Evolutionary conservation across 768 basidiomycete species (phyloP), one percentile per base, ranked within the genome.

Genomic region (Auriscalpium microsporum): DNA sequence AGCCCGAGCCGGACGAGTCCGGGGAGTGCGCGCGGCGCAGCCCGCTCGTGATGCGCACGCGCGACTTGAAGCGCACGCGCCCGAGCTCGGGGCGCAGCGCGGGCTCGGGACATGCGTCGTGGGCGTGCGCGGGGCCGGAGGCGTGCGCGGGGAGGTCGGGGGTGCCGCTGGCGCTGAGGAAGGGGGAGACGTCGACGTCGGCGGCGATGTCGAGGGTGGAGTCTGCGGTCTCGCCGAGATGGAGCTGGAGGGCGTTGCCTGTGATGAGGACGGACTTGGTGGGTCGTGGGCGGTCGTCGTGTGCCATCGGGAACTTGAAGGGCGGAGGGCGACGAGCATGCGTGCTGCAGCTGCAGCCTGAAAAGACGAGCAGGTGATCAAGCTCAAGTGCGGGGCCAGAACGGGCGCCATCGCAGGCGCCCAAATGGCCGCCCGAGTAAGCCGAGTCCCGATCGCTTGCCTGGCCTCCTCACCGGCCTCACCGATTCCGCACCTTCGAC

Each of bases 11-110:
- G 56, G 46, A 54, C 54, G 65, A 54, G 48, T 53, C 59, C 40
- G 48, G 28, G 4, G 55, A n/a, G 48, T 13, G 56, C 36, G 53
- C 50, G 33, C 74, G 76, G 47, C 76, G 76, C 36, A 87, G 64
- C 17, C 87, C 87, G 14, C 84, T 85, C 3, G 86, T 80, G 58
- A 90, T 90, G 61, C 88, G 83, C 35, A 90, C 87, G 44, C 87
- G 80, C 53, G 86, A 83, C 55, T 80, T 79, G 67, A 90, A 90
- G 52, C 78, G 84, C 3, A 89, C 83, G 35, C 70, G 73, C 6
- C 68, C 64, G 45, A 53, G 48, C 3, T 59, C 45, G 58, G 49
- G 59, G 48, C 14, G 7, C 46, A 45, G 51, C n/a, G 21, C 9
- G 17, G 46, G 45, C 2, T 45, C 49, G 23, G 44, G 21, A 28